These are phyloP conservation scores for Vitis hybrid DNA, from an alignment of 177 flowering plant genomes.

Conservation along the genomic window DNA sequence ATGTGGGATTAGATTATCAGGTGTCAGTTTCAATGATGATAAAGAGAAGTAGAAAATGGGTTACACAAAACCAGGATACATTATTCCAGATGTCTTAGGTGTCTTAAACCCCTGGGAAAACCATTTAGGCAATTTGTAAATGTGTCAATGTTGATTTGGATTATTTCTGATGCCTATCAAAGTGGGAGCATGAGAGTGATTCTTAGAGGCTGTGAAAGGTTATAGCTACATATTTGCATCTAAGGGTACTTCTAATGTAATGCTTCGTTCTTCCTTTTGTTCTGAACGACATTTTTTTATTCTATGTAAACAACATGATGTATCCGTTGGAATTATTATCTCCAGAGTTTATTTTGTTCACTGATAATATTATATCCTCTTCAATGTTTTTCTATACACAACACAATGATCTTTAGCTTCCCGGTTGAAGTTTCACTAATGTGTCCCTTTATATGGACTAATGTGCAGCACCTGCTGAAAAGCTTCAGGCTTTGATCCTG, in stretches of 20 bases:
- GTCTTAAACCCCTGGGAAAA: not conserved
- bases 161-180: not conserved
- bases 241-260: no score
- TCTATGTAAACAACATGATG: no score
- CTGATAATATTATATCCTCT: not conserved
- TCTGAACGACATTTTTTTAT: no score
- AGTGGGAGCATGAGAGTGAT: not conserved
- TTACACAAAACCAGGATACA: no score
- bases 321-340: no score
- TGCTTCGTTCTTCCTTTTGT: no score
- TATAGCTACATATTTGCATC: not conserved
- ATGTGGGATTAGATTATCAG: no score
- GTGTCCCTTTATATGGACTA: slow-evolving; percentile 1
- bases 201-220: not conserved
- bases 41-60: no score
- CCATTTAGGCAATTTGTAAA: no score
- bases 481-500: slow-evolving; percentile 75
- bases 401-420: not conserved
- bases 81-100: no score
- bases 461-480: slow-evolving; percentile 71
- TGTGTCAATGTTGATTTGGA: not conserved
- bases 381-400: not conserved
- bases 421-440: not conserved
- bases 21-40: no score
- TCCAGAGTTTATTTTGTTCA: not conserved